Evolutionary conservation across 2,329 filamentous ascomycete species (phyloP), one percentile per base, ranked within the genome.

Genomic region (Xylogone sp.): DNA sequence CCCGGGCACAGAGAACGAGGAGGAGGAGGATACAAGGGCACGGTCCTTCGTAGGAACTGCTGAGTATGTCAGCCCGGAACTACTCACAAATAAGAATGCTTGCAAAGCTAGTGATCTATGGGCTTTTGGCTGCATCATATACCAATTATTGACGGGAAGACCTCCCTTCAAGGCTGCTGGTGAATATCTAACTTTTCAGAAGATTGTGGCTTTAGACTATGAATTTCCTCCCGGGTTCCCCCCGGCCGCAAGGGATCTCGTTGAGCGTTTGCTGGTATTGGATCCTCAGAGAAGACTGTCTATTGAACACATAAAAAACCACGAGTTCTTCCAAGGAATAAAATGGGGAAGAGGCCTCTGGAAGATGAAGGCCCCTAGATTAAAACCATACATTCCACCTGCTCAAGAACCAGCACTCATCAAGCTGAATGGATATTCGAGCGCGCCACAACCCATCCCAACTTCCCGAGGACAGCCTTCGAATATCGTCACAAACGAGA

Each of bases 41-140:
- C 90, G 90, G 31, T 99, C 94, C 0, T 99, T 99, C 67, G 94
- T 99, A 42, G 94, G 94, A 34, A 99, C 94, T 0, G 94, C 94
- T 10, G 94, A 99, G 69, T 99, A 99, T 64, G 94, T 99, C 60
- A 97, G 94, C 65, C 94, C 94, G 0, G 94, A 99, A 68, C 78
- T 99, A n/a, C 76, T 99, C 50, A 96, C 90, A 24, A 91, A 96
- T 65, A 97, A 97, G 74, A 95, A 89, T 63, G 94, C 93, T 19
- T 97, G 93, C 75, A 99, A 97, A 72, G 90, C 93, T 43, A 97
- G 94, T 69, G 94, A 99, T 71, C 71, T 99, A 46, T 99, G 94
- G 94, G 94, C 94, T 2, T 99, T 96, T 73, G 94, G 94, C 9
- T 99, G 94, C 73, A 99, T 99, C 61, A 84, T 99, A 56, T 99